Evolutionary conservation across 2,329 filamentous ascomycete species (phyloP).

Genomic region (Fusarium sp.): DNA sequence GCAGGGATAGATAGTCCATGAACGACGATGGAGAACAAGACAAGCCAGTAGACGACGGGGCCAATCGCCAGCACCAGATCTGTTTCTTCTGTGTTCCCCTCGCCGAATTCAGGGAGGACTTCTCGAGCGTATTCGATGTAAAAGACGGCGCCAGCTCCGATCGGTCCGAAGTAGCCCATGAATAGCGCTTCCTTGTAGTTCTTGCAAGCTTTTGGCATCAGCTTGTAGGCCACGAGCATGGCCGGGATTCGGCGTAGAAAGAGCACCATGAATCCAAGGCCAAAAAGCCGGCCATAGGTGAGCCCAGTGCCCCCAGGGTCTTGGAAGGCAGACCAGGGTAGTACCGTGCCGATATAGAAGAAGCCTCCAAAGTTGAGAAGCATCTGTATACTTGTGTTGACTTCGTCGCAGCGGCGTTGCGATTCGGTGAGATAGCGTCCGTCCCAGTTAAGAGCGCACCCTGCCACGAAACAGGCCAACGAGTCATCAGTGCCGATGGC

Average conservation of each 20-base stretch:
- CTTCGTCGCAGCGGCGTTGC: conserved; percentile 67
- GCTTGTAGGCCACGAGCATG: conserved; percentile 64
- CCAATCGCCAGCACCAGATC: conserved; percentile 52
- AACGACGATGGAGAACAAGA: conserved; percentile 42
- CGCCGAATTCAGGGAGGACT: conserved; percentile 51
- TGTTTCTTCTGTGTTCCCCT: conserved; percentile 48
- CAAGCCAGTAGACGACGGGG: conserved; percentile 56
- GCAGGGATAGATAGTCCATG: conserved; percentile 58
- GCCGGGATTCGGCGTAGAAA: conserved; percentile 68
- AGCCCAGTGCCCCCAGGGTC: conserved; percentile 64
- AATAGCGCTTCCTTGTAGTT: conserved; percentile 69
- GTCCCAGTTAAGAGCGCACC: conserved; percentile 71
- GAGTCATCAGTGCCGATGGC: conserved; percentile 69
- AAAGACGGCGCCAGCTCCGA: conserved; percentile 81
- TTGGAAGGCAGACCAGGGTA: conserved; percentile 66
- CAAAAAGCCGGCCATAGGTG: conserved; percentile 60
- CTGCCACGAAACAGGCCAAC: conserved; percentile 70
- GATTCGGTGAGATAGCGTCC: conserved; percentile 66
- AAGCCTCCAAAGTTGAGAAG: conserved; percentile 70
- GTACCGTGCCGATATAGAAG: conserved; percentile 67
- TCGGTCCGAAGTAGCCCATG: conserved; percentile 78
- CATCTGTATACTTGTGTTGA: conserved; percentile 68
- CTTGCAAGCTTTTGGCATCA: conserved; percentile 63
- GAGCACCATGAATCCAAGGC: conserved; percentile 63
- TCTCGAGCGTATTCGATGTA: conserved; percentile 68